A percentile compares a stretch with the other conserved stretches of the same genome.
Conservation (phyloP, 164 flowering plant genomes). For the Kingdonia uniflora region DNA sequence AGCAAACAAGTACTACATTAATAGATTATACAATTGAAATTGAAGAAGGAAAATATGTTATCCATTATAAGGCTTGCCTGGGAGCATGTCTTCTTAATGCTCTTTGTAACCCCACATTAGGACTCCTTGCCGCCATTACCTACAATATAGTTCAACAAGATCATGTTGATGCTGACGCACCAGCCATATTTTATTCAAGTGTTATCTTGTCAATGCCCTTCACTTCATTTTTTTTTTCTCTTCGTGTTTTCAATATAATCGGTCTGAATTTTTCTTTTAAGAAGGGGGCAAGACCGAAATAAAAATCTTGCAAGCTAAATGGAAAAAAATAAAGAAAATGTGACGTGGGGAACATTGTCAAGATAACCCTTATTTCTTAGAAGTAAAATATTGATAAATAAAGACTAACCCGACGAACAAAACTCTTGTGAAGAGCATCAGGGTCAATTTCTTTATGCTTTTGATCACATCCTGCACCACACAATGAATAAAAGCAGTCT, state of each 20-base stretch:
- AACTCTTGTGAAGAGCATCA: constrained; percentile 58
- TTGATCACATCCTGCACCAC: constrained; percentile 59
- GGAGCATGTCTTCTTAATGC: constrained; percentile 28
- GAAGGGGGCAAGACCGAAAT: too few species aligned
- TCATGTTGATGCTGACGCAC: too few species aligned
- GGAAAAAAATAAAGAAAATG: background rate
- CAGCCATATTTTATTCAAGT: too few species aligned
- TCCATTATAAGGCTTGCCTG: constrained; percentile 24
- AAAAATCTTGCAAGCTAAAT: too few species aligned
- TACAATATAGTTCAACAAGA: constrained; percentile 13
- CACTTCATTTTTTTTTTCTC: too few species aligned
- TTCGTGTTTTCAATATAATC: too few species aligned
- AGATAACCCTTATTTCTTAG: background rate
- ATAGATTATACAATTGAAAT: constrained; percentile 1
- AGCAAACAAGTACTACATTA: constrained; percentile 2
- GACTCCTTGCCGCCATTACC: constrained; percentile 99
- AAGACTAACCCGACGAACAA: constrained; percentile 67
- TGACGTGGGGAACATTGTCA: background rate
- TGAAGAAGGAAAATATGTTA: background rate
- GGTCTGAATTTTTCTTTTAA: too few species aligned
- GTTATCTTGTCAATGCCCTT: too few species aligned
- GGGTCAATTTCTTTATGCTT: constrained; percentile 76
- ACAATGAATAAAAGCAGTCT: background rate
- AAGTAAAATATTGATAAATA: background rate
- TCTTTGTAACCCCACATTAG: constrained; percentile 49